phyloP scores from a whole-genome alignment of 2,329 filamentous ascomycete genomes.

The Cercospora beticola region DNA sequence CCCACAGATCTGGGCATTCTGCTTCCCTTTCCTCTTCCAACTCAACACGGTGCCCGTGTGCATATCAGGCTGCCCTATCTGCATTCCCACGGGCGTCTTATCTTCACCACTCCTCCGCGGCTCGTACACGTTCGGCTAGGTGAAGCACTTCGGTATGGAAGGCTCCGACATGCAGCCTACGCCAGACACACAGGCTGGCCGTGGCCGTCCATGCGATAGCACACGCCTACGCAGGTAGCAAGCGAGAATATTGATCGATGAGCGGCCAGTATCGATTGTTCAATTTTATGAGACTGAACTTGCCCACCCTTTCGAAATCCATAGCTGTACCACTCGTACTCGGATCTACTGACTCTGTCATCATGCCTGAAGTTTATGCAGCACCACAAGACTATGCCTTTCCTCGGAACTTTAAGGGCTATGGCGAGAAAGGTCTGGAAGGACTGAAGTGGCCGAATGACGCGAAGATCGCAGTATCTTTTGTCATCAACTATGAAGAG shows the following conservation, averaged over 20 bases:
- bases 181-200: background rate
- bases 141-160: background rate
- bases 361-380: conserved; percentile 1
- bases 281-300: background rate
- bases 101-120: background rate
- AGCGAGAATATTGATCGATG: background rate
- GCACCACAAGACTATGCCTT: background rate
- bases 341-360: background rate
- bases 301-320: background rate
- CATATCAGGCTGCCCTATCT: background rate
- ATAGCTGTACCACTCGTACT: background rate
- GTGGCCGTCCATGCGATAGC: background rate
- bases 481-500: conserved; percentile 52
- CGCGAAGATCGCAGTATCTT: conserved; percentile 49
- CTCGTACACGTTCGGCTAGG: background rate
- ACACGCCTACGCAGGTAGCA: background rate
- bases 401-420: conserved; percentile 31
- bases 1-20: background rate
- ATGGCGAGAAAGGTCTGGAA: conserved; percentile 29
- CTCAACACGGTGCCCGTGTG: background rate
- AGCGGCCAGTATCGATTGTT: background rate
- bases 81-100: background rate
- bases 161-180: background rate
- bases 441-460: conserved; percentile 44
- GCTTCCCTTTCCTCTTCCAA: background rate